Percentiles rank a stretch among this genome's conserved stretches.
Evolutionary conservation across 2,329 filamentous ascomycete species (phyloP).

Genomic region (Akanthomyces dipterigenus): DNA sequence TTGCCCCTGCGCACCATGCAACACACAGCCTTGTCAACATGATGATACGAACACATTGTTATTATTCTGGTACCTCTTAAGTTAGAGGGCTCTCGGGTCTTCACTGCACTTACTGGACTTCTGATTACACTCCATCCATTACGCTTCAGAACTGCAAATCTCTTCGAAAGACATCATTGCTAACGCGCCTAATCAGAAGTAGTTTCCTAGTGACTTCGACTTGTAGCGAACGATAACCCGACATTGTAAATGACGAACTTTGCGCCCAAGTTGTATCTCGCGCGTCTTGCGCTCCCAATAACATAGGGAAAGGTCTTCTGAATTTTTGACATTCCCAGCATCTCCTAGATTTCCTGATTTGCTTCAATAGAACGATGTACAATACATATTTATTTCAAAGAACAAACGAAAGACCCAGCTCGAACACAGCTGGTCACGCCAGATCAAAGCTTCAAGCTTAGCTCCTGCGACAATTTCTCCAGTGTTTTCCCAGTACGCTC

Average conservation of each 20-base stretch:
- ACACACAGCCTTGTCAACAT: conserved; percentile 32
- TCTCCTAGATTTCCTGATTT: conserved; percentile 3
- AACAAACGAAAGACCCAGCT: neutral
- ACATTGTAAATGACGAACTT: neutral
- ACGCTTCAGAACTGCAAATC: neutral
- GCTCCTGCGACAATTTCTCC: neutral
- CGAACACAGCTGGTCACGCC: neutral
- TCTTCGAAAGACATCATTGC: neutral
- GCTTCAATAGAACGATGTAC: neutral
- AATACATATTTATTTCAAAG: conserved; percentile 10
- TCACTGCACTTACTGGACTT: conserved; percentile 80
- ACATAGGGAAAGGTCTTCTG: neutral
- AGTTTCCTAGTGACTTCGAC: neutral
- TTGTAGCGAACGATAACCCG: neutral
- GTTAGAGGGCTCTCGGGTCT: conserved; percentile 59
- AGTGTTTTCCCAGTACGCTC: conserved; percentile 19
- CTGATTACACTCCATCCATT: conserved; percentile 45
- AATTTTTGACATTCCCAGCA: neutral
- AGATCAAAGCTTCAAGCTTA: neutral
- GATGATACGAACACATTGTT: conserved; percentile 63
- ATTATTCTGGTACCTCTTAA: conserved; percentile 98
- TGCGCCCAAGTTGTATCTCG: neutral
- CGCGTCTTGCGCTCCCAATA: neutral
- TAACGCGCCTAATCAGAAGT: neutral
- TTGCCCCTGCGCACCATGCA: neutral